Base-by-base conservation (phyloP, 1,284 basidiomycete genomes). In the Ustilago crameri region DNA sequence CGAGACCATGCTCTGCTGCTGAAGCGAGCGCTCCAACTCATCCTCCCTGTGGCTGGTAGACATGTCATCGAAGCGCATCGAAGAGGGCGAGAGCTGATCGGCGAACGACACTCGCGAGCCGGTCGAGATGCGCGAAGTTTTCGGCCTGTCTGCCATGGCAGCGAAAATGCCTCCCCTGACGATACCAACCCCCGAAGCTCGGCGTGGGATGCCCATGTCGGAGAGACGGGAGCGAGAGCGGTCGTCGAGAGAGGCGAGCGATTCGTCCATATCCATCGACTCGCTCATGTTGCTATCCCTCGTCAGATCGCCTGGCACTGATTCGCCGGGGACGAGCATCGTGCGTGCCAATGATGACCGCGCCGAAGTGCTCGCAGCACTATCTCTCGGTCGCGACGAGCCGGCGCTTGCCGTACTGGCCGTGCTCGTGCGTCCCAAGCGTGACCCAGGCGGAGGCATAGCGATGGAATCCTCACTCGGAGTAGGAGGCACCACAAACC, bases 261-360 rank as follows among this genome's bases (percentile, higher is more conserved):
- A 55, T 7, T 69, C 66, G 43, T 69, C 66, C 23, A 58, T 38
- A 3, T 74, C 60, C 20, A 60, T 27, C 18, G 61, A 59, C 12
- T 69, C 61, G 38, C 42, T 55, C n/a, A 56, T 18, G 51, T 71
- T 69, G 50, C 52, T 59, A 20, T 75, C 73, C 23, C 73, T 49
- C 1, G 73, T 75, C 8, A 75, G 48, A 23, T 75, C 73, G 14
- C 73, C 73, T 9, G 73, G 73, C 7, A 75, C 64, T 5, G 53
- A 58, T 30, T 63, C 61, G 2, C 73, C 73, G 15, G 73, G 73
- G 3, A 63, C 46, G 14, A 75, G 60, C 60, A 67, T 63, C 14
- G 64, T 65, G n/a, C 61, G 48, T 27, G 52, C 45, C 35, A 56
- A 40, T 3, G 67, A 70, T 23, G 56, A 59, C 3, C 53, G 44